Conservation (phyloP, 352 stramenopile species). For the Phytophthora brassicae region DNA sequence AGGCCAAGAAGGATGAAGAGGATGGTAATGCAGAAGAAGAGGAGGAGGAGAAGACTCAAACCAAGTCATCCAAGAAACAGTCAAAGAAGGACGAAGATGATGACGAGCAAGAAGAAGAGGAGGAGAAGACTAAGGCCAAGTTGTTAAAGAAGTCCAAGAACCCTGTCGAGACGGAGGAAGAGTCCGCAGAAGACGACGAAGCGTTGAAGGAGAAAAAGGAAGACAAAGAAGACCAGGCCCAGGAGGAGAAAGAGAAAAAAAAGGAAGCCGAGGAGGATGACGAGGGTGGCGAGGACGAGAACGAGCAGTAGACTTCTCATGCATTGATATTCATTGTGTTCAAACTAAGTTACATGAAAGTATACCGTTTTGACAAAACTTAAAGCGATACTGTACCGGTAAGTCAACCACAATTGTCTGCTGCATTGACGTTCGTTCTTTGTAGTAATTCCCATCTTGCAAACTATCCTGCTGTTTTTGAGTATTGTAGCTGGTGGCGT, state of each 20-base stretch:
- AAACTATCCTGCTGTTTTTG: constrained; percentile 22
- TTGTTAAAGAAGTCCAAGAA: constrained; percentile 9
- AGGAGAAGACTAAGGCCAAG: not conserved
- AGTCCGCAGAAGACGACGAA: constrained; percentile 3
- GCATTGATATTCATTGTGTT: constrained; percentile 22
- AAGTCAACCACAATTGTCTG: not conserved
- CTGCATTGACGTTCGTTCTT: not conserved
- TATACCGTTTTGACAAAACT: constrained; percentile 6
- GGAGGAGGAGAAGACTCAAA: constrained; percentile 7
- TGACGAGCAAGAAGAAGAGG: constrained; percentile 9
- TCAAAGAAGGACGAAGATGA: constrained; percentile 3
- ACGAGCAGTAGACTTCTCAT: constrained; percentile 8
- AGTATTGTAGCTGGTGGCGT: constrained; percentile 10
- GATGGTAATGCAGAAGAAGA: constrained; percentile 21
- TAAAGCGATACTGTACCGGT: not conserved
- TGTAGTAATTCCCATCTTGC: constrained; percentile 14
- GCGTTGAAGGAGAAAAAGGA: not conserved
- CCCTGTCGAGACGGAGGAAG: not conserved
- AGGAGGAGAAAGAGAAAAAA: constrained; percentile 19
- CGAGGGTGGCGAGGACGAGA: constrained; percentile 7
- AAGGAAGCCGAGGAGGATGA: constrained; percentile 13
- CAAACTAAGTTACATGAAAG: constrained; percentile 19
- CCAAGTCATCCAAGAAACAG: constrained; percentile 2
- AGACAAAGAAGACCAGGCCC: constrained; percentile 12
- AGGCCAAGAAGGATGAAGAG: constrained; percentile 9